phyloP scores from a whole-genome alignment of 352 stramenopile species.

The Aphanomyces stellatus region DNA sequence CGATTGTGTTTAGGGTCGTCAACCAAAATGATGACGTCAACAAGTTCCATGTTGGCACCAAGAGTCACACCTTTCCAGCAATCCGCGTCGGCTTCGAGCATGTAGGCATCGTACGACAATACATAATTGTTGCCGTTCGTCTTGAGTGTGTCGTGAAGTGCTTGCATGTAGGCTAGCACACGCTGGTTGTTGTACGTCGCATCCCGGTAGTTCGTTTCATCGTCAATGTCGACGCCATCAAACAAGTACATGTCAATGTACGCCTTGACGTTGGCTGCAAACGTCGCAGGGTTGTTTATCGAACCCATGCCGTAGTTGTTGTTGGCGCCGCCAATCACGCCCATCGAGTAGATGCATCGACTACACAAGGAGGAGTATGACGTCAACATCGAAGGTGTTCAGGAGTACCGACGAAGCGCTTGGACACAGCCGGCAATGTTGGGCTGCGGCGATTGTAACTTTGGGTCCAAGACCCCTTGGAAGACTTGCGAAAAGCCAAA shows the following conservation, averaged over 20 bases:
- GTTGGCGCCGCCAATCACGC: constrained; percentile 59
- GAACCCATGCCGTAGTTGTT: constrained; percentile 61
- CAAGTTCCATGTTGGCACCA: neutral
- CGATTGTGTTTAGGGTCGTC: no score
- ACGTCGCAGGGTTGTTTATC: constrained; percentile 32
- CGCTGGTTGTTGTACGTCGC: constrained; percentile 38
- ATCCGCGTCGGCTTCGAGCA: constrained; percentile 30
- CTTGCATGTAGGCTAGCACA: constrained; percentile 37
- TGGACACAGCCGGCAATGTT: constrained; percentile 51
- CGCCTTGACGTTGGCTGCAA: constrained; percentile 40
- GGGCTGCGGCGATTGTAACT: constrained; percentile 48
- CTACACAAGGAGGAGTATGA: constrained; percentile 23
- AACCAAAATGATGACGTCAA: neutral
- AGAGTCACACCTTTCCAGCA: constrained; percentile 4
- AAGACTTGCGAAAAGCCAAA: constrained; percentile 66
- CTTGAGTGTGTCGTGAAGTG: constrained; percentile 37
- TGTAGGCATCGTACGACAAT: constrained; percentile 70
- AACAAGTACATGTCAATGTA: constrained; percentile 56
- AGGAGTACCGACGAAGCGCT: constrained; percentile 32
- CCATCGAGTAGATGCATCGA: constrained; percentile 56
- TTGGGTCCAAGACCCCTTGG: constrained; percentile 37
- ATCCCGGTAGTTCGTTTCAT: constrained; percentile 50
- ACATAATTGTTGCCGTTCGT: constrained; percentile 27
- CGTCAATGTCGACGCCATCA: constrained; percentile 65
- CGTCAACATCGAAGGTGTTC: neutral